Evolutionary conservation across 2,329 filamentous ascomycete species (phyloP).

Genomic region (Pseudovirgaria hyperparasitica): DNA sequence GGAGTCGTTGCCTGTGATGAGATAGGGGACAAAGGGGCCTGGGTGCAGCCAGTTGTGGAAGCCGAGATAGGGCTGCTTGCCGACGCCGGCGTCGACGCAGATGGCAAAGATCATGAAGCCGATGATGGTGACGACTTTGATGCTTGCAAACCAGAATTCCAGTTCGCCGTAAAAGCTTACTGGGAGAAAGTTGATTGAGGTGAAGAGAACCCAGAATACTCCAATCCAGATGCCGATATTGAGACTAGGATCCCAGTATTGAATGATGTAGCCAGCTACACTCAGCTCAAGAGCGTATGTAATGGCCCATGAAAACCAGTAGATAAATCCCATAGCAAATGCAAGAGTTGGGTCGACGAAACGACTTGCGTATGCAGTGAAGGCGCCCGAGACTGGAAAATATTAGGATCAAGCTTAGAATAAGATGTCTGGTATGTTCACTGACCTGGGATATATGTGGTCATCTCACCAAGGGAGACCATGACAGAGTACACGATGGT

Average conservation of each 20-base stretch:
- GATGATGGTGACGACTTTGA: conserved; percentile 64
- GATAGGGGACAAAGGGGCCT: conserved; percentile 52
- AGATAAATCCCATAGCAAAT: conserved; percentile 72
- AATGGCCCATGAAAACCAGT: conserved; percentile 68
- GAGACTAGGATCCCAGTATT: conserved; percentile 55
- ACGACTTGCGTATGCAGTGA: conserved; percentile 62
- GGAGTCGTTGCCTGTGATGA: conserved; percentile 46
- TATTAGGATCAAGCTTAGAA: too few relatives aligned
- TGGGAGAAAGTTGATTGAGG: conserved; percentile 55
- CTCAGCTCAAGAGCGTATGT: conserved; percentile 63
- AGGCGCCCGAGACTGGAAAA: conserved; percentile 65
- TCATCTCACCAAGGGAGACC: conserved; percentile 52
- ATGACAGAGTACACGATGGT: conserved; percentile 65
- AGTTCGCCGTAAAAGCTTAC: conserved; percentile 63
- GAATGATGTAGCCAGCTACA: conserved; percentile 60
- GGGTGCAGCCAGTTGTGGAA: conserved; percentile 60
- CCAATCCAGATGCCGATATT: conserved; percentile 61
- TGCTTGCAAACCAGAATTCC: conserved; percentile 65
- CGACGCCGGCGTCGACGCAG: conserved; percentile 60
- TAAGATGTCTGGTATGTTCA: too few relatives aligned
- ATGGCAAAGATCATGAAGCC: conserved; percentile 69
- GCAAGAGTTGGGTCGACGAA: conserved; percentile 62
- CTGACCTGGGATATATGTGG: conserved; percentile 63
- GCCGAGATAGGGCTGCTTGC: conserved; percentile 57
- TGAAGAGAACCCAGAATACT: conserved; percentile 60